Percentiles rank a stretch among this genome's conserved stretches.
These are phyloP conservation scores for Sphaerobolus stellatus DNA, from an alignment of 1,284 basidiomycete genomes.

Conservation along the genomic window DNA sequence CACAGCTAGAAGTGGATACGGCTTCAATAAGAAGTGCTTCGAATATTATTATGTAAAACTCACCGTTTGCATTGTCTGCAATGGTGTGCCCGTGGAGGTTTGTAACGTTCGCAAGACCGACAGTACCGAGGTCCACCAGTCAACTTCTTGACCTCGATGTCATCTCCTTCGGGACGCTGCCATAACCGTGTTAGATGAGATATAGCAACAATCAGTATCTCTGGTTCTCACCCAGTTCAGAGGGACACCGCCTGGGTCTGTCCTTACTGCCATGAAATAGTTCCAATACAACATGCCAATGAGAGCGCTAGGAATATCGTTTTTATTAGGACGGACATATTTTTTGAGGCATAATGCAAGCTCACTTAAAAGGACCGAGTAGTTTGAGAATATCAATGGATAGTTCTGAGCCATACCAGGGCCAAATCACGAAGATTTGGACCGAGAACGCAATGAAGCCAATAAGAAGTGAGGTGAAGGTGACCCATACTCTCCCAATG, in stretches of 20 bases:
- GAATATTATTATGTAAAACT: no score
- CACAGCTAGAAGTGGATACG: constrained; percentile 58
- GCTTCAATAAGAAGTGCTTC: no score
- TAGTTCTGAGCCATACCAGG: constrained; percentile 77
- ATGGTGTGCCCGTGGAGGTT: constrained; percentile 83
- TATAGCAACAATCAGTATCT: not conserved
- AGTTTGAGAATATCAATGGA: constrained; percentile 72
- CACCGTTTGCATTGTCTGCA: constrained; percentile 83
- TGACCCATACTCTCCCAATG: constrained; percentile 62
- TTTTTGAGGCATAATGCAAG: constrained; percentile 18
- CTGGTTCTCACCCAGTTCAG: constrained; percentile 65
- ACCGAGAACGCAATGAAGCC: constrained; percentile 86
- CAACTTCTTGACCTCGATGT: constrained; percentile 84
- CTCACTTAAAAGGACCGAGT: constrained; percentile 88
- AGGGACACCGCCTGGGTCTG: constrained; percentile 85
- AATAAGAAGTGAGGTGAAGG: constrained; percentile 75
- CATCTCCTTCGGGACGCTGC: constrained; percentile 76
- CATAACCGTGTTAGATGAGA: constrained; percentile 5
- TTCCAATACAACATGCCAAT: constrained; percentile 83
- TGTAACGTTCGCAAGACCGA: constrained; percentile 71
- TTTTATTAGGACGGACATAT: constrained; percentile 5
- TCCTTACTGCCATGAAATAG: constrained; percentile 78
- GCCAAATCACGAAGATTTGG: constrained; percentile 90
- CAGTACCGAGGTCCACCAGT: constrained; percentile 81
- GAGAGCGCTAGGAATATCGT: constrained; percentile 37